Base-by-base conservation (phyloP, 495 filamentous ascomycete species). In the Aspergillus incahuasiensis region DNA sequence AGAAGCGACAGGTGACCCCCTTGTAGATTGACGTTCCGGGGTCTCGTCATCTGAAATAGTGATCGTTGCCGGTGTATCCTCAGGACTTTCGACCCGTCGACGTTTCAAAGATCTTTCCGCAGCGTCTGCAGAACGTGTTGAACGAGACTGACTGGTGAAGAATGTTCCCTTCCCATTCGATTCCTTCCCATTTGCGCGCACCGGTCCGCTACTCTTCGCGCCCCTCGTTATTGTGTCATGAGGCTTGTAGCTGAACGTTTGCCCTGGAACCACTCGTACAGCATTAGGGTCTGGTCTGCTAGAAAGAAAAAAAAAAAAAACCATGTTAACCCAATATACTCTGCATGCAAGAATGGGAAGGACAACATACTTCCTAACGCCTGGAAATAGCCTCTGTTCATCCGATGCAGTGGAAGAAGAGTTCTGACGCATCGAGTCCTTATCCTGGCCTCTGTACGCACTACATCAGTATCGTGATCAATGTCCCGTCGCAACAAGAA, bases 191-290 rank as follows among this genome's bases (percentile, higher is more conserved):
- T 48, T 60, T 5, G 68, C 69, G 46, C 68, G 71, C 20, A 74
- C 63, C n/a, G 74, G 68, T 6, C 72, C 73, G 52, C 73, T 78
- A 8, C 69, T 63, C 35, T 66, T 66, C 18, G 61, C 35, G 25
- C 66, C 68, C 1, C 44, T 32, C 4, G 70, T 68, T 43, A 78
- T 61, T 21, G 53, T 61, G 46, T 78, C 62, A 0, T 61, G 40
- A 1, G 73, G 70, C 18, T 57, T 64, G 41, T 67, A 68, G 7
- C 34, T 28, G 19, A 61, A 9, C n/a, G 58, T 48, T 43, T 57
- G 48, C 8, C 68, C 68, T 11, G 64, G 61, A 3, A 50, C 45
- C 19, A 71, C 66, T 1, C 16, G 39, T 8, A 67, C 63, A 11
- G 54, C 66, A 44, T 58, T 44, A 21, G 57, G 44, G 16, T 38